These are phyloP conservation scores for Aspergillus saccharolyticus DNA, from an alignment of 495 filamentous ascomycete species.

Conservation along the genomic window DNA sequence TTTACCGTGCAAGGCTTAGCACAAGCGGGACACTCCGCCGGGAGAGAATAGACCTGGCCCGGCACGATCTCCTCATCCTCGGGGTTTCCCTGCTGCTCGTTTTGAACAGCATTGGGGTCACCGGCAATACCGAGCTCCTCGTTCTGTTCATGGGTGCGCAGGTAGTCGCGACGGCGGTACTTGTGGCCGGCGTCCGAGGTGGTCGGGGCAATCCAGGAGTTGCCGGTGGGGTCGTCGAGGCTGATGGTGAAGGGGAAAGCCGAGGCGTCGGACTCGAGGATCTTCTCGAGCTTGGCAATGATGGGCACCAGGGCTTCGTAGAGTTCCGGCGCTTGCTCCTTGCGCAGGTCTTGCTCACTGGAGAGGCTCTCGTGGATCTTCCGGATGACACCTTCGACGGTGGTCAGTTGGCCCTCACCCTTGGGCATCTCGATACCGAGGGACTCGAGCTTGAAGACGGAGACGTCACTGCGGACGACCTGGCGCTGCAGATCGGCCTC, in stretches of 20 bases:
- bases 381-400: slow-evolving; percentile 79
- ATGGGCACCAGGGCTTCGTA: slow-evolving; percentile 69
- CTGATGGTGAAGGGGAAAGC: slow-evolving; percentile 83
- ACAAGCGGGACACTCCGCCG: slow-evolving; percentile 86
- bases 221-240: slow-evolving; percentile 90
- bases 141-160: slow-evolving; percentile 80
- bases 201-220: slow-evolving; percentile 92
- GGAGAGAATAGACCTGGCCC: slow-evolving; percentile 85
- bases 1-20: slow-evolving; percentile 74
- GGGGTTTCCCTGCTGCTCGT: slow-evolving; percentile 20
- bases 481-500: slow-evolving; percentile 74
- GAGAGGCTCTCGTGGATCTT: slow-evolving; percentile 72
- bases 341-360: slow-evolving; percentile 67
- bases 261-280: slow-evolving; percentile 65
- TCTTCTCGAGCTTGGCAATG: slow-evolving; percentile 62
- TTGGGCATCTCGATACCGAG: slow-evolving; percentile 88
- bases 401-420: slow-evolving; percentile 82
- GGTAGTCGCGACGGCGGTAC: slow-evolving; percentile 75
- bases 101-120: slow-evolving; percentile 29
- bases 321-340: slow-evolving; percentile 66
- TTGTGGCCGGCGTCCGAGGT: slow-evolving; percentile 65
- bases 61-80: slow-evolving; percentile 79
- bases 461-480: slow-evolving; percentile 86
- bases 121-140: slow-evolving; percentile 65
- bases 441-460: slow-evolving; percentile 73